Evolutionary conservation across 2,329 filamentous ascomycete genomes (phyloP).

Genomic region (Zymoseptoria pseudotritici): DNA sequence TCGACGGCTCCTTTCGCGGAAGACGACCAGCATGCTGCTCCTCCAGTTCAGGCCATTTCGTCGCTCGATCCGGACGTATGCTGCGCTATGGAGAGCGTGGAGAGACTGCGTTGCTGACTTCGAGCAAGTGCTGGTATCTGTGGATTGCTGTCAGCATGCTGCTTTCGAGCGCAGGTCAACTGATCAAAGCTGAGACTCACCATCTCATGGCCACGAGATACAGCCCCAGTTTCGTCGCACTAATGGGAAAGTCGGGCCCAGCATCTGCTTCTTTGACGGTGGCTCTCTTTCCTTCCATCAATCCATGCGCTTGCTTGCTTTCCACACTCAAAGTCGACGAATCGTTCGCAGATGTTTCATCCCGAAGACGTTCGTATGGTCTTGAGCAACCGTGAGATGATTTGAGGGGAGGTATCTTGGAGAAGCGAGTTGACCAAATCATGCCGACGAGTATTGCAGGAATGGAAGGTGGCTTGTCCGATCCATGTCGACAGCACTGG

Average conservation of each 20-base stretch:
- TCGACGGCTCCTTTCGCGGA: too few relatives aligned
- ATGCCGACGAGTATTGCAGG: background rate
- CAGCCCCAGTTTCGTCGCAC: background rate
- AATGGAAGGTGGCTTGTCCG: too few relatives aligned
- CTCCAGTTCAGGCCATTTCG: too few relatives aligned
- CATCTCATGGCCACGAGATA: background rate
- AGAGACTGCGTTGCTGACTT: too few relatives aligned
- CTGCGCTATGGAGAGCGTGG: too few relatives aligned
- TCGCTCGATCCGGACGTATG: too few relatives aligned
- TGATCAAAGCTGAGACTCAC: background rate
- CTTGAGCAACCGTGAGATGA: background rate
- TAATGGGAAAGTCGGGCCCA: background rate
- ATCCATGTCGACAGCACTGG: background rate
- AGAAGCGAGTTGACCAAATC: background rate
- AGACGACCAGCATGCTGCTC: too few relatives aligned
- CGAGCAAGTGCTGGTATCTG: background rate
- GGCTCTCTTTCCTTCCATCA: background rate
- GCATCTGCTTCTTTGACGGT: background rate
- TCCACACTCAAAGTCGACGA: background rate
- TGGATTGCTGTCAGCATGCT: background rate
- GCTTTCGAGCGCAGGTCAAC: background rate
- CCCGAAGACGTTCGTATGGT: background rate
- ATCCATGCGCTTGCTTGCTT: background rate
- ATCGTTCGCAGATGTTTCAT: background rate
- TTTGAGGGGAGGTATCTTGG: background rate